These are phyloP conservation scores for Tephrocybe rancida DNA, from an alignment of 768 basidiomycete species.

Conservation along the genomic window DNA sequence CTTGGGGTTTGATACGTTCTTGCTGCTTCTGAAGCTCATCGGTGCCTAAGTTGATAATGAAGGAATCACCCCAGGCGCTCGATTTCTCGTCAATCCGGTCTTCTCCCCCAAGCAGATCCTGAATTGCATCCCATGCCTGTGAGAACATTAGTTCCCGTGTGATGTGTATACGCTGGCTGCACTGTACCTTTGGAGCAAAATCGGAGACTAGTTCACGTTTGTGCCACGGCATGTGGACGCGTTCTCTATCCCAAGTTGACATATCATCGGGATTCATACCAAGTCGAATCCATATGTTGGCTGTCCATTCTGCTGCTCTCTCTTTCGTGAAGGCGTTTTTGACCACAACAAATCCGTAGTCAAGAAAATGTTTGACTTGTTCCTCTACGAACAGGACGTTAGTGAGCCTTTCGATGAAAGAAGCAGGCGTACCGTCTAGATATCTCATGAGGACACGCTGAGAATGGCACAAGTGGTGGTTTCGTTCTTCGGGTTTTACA, in stretches of 20 bases:
- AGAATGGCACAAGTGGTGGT: too few relatives aligned
- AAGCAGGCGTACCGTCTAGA: slow-evolving; percentile 32
- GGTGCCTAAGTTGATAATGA: slow-evolving; percentile 64
- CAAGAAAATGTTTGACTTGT: slow-evolving; percentile 56
- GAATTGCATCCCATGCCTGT: slow-evolving; percentile 62
- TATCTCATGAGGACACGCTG: too few relatives aligned
- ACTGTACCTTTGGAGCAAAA: slow-evolving; percentile 53
- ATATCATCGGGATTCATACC: slow-evolving; percentile 55
- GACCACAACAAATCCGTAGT: slow-evolving; percentile 56
- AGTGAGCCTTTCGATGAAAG: neutral
- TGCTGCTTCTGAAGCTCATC: slow-evolving; percentile 36
- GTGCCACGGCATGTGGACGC: slow-evolving; percentile 59
- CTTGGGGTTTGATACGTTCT: slow-evolving; percentile 36
- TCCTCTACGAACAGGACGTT: slow-evolving; percentile 31
- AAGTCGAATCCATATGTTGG: slow-evolving; percentile 53
- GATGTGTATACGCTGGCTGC: neutral
- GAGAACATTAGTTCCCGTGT: neutral
- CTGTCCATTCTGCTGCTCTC: slow-evolving; percentile 50
- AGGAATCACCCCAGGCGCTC: slow-evolving; percentile 57
- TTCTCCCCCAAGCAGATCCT: slow-evolving; percentile 61
- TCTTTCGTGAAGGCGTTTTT: slow-evolving; percentile 54
- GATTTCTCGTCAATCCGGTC: slow-evolving; percentile 54
- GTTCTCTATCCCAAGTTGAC: slow-evolving; percentile 54
- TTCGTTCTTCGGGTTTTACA: too few relatives aligned
- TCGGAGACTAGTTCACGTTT: slow-evolving; percentile 43